Percentiles rank a stretch among this genome's conserved stretches.
Evolutionary conservation across 192 early-diverging fungal genomes (phyloP).

Genomic region (Phlyctochytrium bullatum): DNA sequence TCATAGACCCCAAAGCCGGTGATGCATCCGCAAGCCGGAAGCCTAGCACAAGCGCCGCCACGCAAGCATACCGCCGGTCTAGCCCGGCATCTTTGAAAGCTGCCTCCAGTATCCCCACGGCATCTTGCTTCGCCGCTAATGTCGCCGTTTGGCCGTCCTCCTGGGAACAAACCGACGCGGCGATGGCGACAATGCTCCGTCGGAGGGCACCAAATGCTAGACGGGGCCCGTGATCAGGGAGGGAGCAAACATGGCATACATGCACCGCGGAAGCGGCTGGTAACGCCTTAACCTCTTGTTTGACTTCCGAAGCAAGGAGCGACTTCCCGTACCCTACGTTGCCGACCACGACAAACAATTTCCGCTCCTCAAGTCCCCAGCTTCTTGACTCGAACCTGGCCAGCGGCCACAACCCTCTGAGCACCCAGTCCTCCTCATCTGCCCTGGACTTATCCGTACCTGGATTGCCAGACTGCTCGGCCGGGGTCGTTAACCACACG

Average conservation of each 20-base stretch:
- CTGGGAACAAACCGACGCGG: neutral
- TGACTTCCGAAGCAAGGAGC: neutral
- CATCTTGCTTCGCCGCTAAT: too few species aligned
- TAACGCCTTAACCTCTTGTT: neutral
- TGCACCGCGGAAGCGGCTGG: too few species aligned
- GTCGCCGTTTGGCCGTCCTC: too few species aligned
- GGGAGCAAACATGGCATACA: neutral
- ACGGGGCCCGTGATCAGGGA: neutral
- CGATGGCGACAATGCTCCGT: neutral
- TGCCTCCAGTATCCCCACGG: neutral
- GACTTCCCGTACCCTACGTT: neutral
- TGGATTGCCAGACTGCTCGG: too few species aligned
- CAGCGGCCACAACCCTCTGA: too few species aligned
- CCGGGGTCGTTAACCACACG: too few species aligned
- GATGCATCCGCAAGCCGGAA: too few species aligned
- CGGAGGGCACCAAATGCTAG: neutral
- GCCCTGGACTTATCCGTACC: too few species aligned
- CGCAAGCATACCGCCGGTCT: neutral
- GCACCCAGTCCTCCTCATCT: too few species aligned
- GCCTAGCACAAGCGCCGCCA: neutral
- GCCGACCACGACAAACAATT: neutral
- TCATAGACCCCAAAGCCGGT: too few species aligned
- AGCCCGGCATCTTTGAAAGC: neutral
- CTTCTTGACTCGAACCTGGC: too few species aligned
- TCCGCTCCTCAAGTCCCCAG: neutral